These are phyloP conservation scores for Cladosporium cucumerinum DNA, from an alignment of 2,329 filamentous ascomycete genomes.

Conservation along the genomic window DNA sequence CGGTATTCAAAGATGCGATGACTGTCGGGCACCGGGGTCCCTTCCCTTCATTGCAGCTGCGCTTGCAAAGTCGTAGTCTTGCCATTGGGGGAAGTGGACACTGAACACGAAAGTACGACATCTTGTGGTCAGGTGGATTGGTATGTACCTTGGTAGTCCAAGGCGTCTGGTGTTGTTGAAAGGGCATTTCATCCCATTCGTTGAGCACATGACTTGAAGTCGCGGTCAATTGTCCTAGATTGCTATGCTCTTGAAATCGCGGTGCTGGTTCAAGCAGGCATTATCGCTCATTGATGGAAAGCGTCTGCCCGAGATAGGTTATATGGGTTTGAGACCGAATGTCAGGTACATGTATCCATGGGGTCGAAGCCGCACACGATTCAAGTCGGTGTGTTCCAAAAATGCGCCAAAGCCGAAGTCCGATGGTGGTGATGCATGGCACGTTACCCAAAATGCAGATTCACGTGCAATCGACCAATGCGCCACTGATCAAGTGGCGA, in stretches of 20 bases:
- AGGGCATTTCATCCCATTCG: not conserved
- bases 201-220: not conserved
- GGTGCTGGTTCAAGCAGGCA: not conserved
- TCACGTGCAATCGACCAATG: not conserved
- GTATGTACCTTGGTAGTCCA: not conserved
- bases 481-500: not conserved
- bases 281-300: not conserved
- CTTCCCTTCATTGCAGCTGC: not conserved
- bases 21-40: not conserved
- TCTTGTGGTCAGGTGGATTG: not conserved
- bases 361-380: not conserved
- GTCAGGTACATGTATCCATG: not conserved
- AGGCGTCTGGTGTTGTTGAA: not conserved
- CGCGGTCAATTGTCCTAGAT: not conserved
- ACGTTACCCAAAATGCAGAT: not conserved
- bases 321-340: not conserved
- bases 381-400: not conserved
- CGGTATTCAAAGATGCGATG: not conserved
- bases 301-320: not conserved
- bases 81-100: not conserved
- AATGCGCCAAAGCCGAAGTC: conserved; percentile 12
- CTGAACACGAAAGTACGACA: not conserved
- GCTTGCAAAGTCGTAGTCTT: not conserved
- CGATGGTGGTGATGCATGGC: not conserved
- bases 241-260: not conserved